These are phyloP conservation scores for Exserohilum turcica DNA, from an alignment of 2,329 filamentous ascomycete genomes.

Conservation along the genomic window DNA sequence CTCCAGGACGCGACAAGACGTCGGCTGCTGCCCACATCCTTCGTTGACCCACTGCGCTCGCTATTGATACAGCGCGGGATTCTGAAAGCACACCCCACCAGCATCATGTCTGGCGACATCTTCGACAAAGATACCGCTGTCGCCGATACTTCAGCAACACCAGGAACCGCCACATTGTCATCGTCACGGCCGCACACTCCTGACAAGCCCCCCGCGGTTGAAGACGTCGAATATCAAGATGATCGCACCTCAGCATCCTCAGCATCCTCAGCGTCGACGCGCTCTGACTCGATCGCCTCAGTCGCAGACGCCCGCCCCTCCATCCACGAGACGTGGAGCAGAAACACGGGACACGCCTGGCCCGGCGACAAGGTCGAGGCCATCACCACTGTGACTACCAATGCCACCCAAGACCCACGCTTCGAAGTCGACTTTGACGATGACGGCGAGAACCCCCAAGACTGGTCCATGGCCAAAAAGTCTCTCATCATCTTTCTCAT, in stretches of 20 bases:
- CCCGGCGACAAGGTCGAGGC: slow-evolving; percentile 30
- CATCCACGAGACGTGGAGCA: slow-evolving; percentile 43
- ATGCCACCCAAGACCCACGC: slow-evolving; percentile 55
- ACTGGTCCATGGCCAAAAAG: slow-evolving; percentile 69
- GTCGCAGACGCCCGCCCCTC: slow-evolving; percentile 29
- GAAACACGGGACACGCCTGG: slow-evolving; percentile 41
- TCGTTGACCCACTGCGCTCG: background rate
- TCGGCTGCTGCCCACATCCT: background rate
- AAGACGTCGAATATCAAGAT: slow-evolving; percentile 18
- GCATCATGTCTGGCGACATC: slow-evolving; percentile 11
- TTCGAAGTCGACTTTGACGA: slow-evolving; percentile 77
- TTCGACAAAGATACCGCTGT: slow-evolving; percentile 17
- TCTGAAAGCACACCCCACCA: slow-evolving; percentile 5
- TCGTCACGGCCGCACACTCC: slow-evolving; percentile 5
- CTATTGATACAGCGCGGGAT: slow-evolving; percentile 1
- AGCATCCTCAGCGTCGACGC: slow-evolving; percentile 33
- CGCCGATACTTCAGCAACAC: background rate
- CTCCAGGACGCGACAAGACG: background rate
- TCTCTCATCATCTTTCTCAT: slow-evolving; percentile 60
- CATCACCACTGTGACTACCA: slow-evolving; percentile 41
- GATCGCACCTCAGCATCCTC: slow-evolving; percentile 33
- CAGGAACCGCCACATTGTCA: background rate
- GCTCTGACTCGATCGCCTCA: slow-evolving; percentile 24
- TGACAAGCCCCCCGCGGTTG: slow-evolving; percentile 8
- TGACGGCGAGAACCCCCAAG: slow-evolving; percentile 64